phyloP scores from a whole-genome alignment of 495 filamentous ascomycete genomes.

The Trichoderma asperelloides region DNA sequence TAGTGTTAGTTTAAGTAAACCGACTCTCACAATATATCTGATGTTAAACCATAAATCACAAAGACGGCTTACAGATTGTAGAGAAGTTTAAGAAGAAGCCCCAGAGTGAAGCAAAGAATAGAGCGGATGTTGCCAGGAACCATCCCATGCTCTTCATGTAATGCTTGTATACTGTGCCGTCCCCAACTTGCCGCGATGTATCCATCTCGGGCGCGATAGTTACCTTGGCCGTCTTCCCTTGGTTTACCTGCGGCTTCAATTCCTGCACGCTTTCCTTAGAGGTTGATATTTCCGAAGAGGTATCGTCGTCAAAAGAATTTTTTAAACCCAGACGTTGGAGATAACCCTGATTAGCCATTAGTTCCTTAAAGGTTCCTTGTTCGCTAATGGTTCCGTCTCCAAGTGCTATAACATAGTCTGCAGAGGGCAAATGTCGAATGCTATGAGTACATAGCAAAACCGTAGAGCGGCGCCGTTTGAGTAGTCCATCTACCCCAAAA shows the following conservation, averaged over 20 bases:
- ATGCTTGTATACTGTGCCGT: conserved; percentile 24
- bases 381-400: conserved; percentile 30
- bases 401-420: conserved; percentile 38
- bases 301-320: no score
- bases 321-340: no score
- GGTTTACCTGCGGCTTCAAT: no score
- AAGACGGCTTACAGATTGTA: conserved; percentile 21
- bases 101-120: conserved; percentile 19
- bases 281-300: no score
- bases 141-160: conserved; percentile 31
- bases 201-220: not conserved
- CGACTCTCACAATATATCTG: no score
- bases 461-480: conserved; percentile 38
- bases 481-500: conserved; percentile 44
- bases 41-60: no score
- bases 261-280: no score
- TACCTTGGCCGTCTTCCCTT: no score
- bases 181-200: conserved; percentile 34
- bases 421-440: conserved; percentile 30
- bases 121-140: not conserved
- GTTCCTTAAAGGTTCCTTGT: conserved; percentile 29
- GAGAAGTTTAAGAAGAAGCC: conserved; percentile 30
- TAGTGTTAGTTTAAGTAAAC: no score
- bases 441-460: conserved; percentile 39
- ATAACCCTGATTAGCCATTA: not conserved